Percentiles rank a stretch among this genome's conserved stretches.
Evolutionary conservation across 495 filamentous ascomycete species (phyloP).

Genomic region (Achaetomiella virescens): DNA sequence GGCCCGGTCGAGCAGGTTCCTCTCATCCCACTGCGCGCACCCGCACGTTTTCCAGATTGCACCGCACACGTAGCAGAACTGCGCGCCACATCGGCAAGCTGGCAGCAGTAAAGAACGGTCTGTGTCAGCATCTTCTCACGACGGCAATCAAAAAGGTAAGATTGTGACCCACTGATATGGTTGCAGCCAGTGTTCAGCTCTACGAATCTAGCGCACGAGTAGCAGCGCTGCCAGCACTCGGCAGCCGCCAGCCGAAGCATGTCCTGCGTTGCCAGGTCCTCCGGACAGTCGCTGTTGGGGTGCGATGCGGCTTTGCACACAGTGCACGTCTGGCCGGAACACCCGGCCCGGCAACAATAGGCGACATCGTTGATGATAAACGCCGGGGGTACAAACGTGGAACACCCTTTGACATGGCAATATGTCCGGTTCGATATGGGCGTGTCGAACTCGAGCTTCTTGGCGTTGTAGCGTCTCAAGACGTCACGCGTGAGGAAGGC

Average conservation of each 20-base stretch:
- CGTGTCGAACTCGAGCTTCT: constrained; percentile 41
- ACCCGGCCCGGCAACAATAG: constrained; percentile 30
- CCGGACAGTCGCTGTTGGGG: constrained; percentile 32
- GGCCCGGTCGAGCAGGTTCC: neutral
- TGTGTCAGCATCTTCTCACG: neutral
- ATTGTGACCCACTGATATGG: constrained; percentile 34
- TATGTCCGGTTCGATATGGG: constrained; percentile 44
- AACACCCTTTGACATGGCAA: constrained; percentile 42
- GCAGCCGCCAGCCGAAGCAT: constrained; percentile 29
- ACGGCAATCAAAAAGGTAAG: no score
- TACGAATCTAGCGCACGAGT: constrained; percentile 33
- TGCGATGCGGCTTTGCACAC: constrained; percentile 44
- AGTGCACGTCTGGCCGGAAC: constrained; percentile 36
- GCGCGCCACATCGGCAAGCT: constrained; percentile 44
- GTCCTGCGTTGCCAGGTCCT: constrained; percentile 31
- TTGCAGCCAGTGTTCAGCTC: constrained; percentile 42
- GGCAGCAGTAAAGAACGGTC: neutral
- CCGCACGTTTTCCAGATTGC: constrained; percentile 44
- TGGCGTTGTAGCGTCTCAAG: constrained; percentile 30
- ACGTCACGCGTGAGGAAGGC: constrained; percentile 28
- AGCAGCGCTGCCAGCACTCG: constrained; percentile 42
- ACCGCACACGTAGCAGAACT: constrained; percentile 58
- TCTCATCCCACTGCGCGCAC: constrained; percentile 30
- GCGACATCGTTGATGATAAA: constrained; percentile 33
- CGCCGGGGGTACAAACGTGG: constrained; percentile 36